Percentiles rank a stretch among this genome's conserved stretches.
phyloP scores from a whole-genome alignment of 805 yeast genomes.

The Schizosaccharomyces pombe region DNA sequence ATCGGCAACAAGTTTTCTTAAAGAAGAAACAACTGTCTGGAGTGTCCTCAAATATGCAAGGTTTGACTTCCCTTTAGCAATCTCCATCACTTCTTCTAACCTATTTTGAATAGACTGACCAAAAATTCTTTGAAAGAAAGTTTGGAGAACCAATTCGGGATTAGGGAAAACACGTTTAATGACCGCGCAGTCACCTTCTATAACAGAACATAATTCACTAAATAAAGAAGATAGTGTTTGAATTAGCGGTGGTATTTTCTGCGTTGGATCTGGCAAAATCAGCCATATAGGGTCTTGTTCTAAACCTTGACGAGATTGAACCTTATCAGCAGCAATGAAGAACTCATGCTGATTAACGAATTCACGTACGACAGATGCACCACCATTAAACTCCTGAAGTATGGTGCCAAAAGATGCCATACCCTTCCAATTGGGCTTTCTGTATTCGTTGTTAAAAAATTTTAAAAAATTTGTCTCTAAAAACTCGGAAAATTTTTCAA shows the following conservation, averaged over 20 bases:
- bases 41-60: not conserved
- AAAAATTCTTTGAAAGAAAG: conserved; percentile 52
- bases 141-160: conserved; percentile 41
- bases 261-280: conserved; percentile 35
- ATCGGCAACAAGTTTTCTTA: not conserved
- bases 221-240: conserved; percentile 27
- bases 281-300: conserved; percentile 26
- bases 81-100: not conserved
- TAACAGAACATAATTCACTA: conserved; percentile 32
- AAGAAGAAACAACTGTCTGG: not conserved
- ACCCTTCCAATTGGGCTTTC: conserved; percentile 38
- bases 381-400: conserved; percentile 61
- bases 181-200: conserved; percentile 48
- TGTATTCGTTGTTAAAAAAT: conserved; percentile 52
- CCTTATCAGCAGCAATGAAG: conserved; percentile 28
- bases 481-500: conserved; percentile 48
- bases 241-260: conserved; percentile 26
- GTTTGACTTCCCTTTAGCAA: not conserved
- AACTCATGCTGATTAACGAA: conserved; percentile 62
- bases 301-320: conserved; percentile 16
- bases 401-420: conserved; percentile 44
- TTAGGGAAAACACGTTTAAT: conserved; percentile 49
- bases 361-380: conserved; percentile 54
- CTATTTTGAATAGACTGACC: conserved; percentile 23
- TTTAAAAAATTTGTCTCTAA: conserved; percentile 52